Conservation (phyloP, 2,329 filamentous ascomycete species). For the Ophiostoma novo-ulmi region DNA sequence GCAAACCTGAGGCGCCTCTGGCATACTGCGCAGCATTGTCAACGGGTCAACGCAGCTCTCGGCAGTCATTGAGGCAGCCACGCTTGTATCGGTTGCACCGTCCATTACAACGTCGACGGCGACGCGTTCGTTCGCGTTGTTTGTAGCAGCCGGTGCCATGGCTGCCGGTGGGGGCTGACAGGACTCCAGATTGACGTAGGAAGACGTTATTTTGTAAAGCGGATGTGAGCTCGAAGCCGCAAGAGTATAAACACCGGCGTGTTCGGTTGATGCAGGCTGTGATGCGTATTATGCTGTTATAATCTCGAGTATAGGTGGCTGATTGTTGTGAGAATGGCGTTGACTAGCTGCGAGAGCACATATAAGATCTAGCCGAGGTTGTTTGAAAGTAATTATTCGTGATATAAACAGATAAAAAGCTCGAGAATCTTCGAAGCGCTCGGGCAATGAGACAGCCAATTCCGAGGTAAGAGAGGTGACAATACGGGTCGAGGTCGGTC, state of each 20-base stretch:
- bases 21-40: slow-evolving; percentile 43
- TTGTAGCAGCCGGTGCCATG: slow-evolving; percentile 36
- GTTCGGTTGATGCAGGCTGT: neutral
- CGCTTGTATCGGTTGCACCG: slow-evolving; percentile 31
- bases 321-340: neutral
- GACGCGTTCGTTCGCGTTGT: slow-evolving; percentile 13
- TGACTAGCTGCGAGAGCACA: neutral
- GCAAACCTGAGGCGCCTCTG: slow-evolving; percentile 28
- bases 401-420: neutral
- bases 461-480: neutral
- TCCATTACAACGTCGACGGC: slow-evolving; percentile 32
- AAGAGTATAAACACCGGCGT: too few relatives aligned
- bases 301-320: neutral
- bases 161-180: slow-evolving; percentile 15
- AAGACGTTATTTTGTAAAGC: neutral
- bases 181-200: slow-evolving; percentile 17
- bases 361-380: neutral
- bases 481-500: neutral
- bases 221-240: neutral
- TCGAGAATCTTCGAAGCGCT: neutral
- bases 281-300: too few relatives aligned
- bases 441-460: neutral
- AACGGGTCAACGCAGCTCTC: slow-evolving; percentile 42
- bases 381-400: too few relatives aligned
- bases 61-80: slow-evolving; percentile 32